Evolutionary conservation across 2,329 filamentous ascomycete species (phyloP), one percentile per base, ranked within the genome.

Genomic region (Lasiodiplodia theobromae): DNA sequence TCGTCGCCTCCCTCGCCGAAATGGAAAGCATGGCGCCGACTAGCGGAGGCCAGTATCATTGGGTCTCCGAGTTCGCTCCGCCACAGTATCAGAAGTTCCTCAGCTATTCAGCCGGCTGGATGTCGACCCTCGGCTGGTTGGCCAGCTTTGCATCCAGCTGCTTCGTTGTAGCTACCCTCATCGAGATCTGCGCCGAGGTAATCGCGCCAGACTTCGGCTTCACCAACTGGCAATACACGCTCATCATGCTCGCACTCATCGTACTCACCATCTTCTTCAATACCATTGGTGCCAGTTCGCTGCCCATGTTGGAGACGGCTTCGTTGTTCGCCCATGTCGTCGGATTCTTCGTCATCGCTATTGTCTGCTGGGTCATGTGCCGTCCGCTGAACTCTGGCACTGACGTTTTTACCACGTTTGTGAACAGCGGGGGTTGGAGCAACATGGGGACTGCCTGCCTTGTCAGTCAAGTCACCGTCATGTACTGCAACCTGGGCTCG

Each of bases 101-200:
- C 10, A 70, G 69, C 40, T 71, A 71, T 37, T 52, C 67, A 8
- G 54, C 65, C 18, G 74, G 75, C 10, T 80, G 79, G 79, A 78
- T 78, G 73, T 75, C 73, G 3, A 78, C 77, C 1, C 73, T 80
- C 11, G 76, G 73, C 52, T 80, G 78, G 78, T 73, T 77, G 14
- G 77, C 79, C 18, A 74, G 74, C 64, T 74, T 75, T 7, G 76
- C 80, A 7, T 74, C 73, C 34, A 72, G 74, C 40, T 74, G 75
- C 0, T 82, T 78, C 52, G 72, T 82, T n/a, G 71, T 75, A 18
- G 73, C 75, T 4, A 78, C 76, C 0, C 73, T 81, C 49, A 75
- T 82, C 57, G 73, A 80, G 68, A 75, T 75, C 16, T 74, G 80
- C 69, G 76, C 81, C 69, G 74, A 77, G 18, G 74, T 82, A 10